Evolutionary conservation across 805 yeast genomes (phyloP).

Genomic region (Sugiyamaella boreocaroliniensis): DNA sequence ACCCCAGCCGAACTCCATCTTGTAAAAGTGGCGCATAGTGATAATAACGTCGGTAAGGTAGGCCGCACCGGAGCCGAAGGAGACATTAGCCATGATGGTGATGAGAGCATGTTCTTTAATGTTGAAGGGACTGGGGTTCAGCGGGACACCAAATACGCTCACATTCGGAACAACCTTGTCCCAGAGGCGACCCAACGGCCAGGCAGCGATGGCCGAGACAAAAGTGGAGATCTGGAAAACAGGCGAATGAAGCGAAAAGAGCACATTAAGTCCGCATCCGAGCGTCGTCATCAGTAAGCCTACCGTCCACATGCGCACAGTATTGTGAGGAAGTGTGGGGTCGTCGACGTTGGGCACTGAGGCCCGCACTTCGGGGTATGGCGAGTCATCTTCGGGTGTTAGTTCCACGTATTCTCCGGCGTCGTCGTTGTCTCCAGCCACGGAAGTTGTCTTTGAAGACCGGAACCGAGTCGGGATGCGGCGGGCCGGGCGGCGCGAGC

Average conservation of each 20-base stretch:
- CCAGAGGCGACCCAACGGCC: constrained; percentile 56
- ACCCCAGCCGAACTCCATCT: constrained; percentile 42
- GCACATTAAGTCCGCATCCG: constrained; percentile 53
- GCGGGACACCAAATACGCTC: constrained; percentile 27
- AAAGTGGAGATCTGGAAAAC: constrained; percentile 44
- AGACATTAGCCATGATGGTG: constrained; percentile 46
- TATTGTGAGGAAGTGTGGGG: constrained; percentile 42
- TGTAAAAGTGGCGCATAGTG: constrained; percentile 46
- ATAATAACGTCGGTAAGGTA: constrained; percentile 52
- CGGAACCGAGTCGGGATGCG: background rate
- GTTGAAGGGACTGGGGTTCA: constrained; percentile 60
- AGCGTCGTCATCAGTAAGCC: constrained; percentile 48
- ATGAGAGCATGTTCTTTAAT: constrained; percentile 57
- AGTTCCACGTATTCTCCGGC: constrained; percentile 17
- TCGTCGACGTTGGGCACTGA: constrained; percentile 57
- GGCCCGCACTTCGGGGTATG: constrained; percentile 62
- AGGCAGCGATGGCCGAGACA: constrained; percentile 55
- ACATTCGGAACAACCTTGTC: constrained; percentile 33
- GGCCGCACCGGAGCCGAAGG: constrained; percentile 40
- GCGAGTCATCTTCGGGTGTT: constrained; percentile 34
- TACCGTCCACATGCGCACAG: constrained; percentile 50
- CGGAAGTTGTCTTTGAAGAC: background rate
- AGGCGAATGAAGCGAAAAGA: constrained; percentile 56
- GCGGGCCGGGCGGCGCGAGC: background rate
- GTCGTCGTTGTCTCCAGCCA: constrained; percentile 2